These are phyloP conservation scores for Solioccasus polychromus DNA, from an alignment of 768 basidiomycete genomes.

Conservation along the genomic window DNA sequence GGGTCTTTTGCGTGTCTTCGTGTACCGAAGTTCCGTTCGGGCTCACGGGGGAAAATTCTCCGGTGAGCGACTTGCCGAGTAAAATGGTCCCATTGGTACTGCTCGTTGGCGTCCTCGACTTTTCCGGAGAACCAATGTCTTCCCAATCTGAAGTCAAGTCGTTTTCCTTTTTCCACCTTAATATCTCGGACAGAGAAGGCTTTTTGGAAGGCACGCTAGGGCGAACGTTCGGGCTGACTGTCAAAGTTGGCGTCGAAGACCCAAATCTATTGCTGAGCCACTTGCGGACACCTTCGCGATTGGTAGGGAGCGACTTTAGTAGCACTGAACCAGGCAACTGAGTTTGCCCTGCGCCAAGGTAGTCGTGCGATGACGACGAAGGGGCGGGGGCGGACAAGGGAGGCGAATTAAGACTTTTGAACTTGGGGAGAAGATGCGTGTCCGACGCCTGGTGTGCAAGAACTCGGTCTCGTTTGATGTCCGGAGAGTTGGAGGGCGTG, in stretches of 20 bases:
- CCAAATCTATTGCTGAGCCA: conserved; percentile 68
- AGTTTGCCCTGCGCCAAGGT: conserved; percentile 37
- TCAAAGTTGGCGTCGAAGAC: conserved; percentile 39
- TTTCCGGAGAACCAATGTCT: conserved; percentile 46
- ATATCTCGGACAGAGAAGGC: conserved; percentile 64
- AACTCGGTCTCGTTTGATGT: conserved; percentile 55
- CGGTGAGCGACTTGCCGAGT: conserved; percentile 23
- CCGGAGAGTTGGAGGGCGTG: conserved; percentile 48
- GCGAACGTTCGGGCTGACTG: conserved; percentile 36
- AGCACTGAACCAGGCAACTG: conserved; percentile 37
- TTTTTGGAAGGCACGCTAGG: conserved; percentile 51
- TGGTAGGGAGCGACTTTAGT: conserved; percentile 59
- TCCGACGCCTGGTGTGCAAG: conserved; percentile 71
- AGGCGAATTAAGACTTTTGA: conserved; percentile 39
- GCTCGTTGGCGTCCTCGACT: conserved; percentile 49
- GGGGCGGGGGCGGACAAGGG: conserved; percentile 40
- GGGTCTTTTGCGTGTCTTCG: conserved; percentile 34
- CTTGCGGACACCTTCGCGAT: conserved; percentile 73
- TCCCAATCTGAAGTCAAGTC: conserved; percentile 66
- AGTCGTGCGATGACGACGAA: conserved; percentile 52
- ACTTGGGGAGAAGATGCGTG: conserved; percentile 57
- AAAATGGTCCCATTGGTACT: conserved; percentile 36
- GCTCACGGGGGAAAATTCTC: conserved; percentile 29
- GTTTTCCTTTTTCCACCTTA: conserved; percentile 53
- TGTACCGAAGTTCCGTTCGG: conserved; percentile 26